Evolutionary conservation across 2,329 filamentous ascomycete genomes (phyloP), one percentile per base, ranked within the genome.

Genomic region (Grosmannia penicillata): DNA sequence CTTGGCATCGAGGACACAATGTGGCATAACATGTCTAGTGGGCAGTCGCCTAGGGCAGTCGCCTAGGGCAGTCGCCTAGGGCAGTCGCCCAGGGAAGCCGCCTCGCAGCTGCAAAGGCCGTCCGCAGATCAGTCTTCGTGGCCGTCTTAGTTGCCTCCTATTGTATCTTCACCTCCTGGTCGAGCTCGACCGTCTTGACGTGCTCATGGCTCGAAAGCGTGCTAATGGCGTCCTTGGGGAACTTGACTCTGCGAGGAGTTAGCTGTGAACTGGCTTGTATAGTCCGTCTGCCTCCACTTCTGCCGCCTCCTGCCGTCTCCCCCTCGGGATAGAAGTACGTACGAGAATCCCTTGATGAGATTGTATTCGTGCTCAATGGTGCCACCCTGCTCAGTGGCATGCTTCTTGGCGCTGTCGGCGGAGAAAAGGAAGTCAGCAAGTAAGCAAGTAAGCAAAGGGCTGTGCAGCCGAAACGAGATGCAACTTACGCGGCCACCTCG

Each of bases 311-410:
- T n/a, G n/a, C n/a, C n/a, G n/a, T n/a, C n/a, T n/a, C n/a, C n/a
- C n/a, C n/a, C n/a, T n/a, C n/a, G n/a, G n/a, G n/a, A n/a, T 7
- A 11, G 11, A 4, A n/a, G 8, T 33, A 68, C 82, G 49, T 75
- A 95, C 89, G 82, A 78, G 66, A 95, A 95, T 42, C 81, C 87
- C 66, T 89, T 93, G 70, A 94, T 86, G 51, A 94, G 62, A 44
- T 63, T 78, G 68, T 84, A 94, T 57, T 91, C 82, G 50, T 91
- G 77, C 39, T 64, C 74, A 62, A 96, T 91, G 59, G 74, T 75
- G 56, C 86, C 89, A 54, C 89, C 89, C 56, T 89, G 75, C 30
- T 79, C 70, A 43, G 57, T 62, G 49, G 78, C 82, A 42, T 78
- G 63, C 56, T 87, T 63, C 75, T 93, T 93, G 44, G 82, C 80